Evolutionary conservation across 345 rosid species (phyloP).

Genomic region (Cardamine occulta): DNA sequence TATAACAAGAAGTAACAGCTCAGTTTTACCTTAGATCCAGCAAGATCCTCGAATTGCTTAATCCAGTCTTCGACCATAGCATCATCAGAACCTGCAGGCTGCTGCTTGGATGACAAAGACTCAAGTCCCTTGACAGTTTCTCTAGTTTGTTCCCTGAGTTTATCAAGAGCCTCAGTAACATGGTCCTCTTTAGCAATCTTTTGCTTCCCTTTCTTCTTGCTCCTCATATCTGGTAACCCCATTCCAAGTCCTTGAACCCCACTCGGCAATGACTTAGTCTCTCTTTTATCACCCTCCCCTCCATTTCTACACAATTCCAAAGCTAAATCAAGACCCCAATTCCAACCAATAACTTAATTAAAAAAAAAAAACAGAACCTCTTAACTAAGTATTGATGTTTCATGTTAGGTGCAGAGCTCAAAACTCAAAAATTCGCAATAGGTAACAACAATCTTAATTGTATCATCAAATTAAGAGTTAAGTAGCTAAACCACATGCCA

Average conservation of each 20-base stretch:
- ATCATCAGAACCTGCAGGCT: constrained; percentile 59
- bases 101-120: constrained; percentile 57
- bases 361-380: not conserved
- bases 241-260: constrained; percentile 88
- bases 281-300: constrained; percentile 50
- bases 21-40: constrained; percentile 70
- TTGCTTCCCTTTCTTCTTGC: constrained; percentile 82
- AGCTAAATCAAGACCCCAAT: constrained; percentile 20
- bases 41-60: constrained; percentile 92
- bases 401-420: not conserved
- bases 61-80: constrained; percentile 94
- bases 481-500: not conserved
- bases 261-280: constrained; percentile 50
- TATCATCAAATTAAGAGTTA: not conserved
- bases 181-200: constrained; percentile 70
- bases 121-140: constrained; percentile 87
- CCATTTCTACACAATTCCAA: constrained; percentile 46
- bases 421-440: not conserved
- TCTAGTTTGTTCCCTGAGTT: constrained; percentile 82
- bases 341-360: not conserved
- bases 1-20: not conserved
- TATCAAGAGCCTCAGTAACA: constrained; percentile 80
- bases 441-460: not conserved
- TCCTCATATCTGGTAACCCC: constrained; percentile 90
- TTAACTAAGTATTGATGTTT: not conserved